Conservation (phyloP, 805 yeast genomes). For the Teunomyces cretensis region DNA sequence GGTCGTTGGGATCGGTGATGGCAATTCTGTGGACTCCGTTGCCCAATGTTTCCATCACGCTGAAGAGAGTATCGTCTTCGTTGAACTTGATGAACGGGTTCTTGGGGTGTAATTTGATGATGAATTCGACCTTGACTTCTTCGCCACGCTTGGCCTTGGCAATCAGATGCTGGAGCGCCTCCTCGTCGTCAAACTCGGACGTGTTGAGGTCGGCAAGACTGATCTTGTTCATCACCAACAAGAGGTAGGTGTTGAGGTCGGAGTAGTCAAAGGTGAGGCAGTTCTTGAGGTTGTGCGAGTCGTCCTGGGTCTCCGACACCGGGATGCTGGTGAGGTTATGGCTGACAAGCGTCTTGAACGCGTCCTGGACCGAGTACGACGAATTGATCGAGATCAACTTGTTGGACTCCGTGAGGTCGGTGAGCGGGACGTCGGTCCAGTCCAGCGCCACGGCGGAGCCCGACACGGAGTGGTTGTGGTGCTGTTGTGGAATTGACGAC, state of each 20-base stretch:
- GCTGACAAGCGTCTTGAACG: slow-evolving; percentile 73
- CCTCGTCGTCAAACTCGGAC: slow-evolving; percentile 22
- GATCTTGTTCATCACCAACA: slow-evolving; percentile 78
- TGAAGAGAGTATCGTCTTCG: slow-evolving; percentile 63
- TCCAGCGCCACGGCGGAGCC: slow-evolving; percentile 33
- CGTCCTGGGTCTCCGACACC: slow-evolving; percentile 49
- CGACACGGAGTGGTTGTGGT: not conserved
- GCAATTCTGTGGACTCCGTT: slow-evolving; percentile 95
- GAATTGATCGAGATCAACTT: slow-evolving; percentile 71
- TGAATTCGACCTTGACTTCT: slow-evolving; percentile 89
- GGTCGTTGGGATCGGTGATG: slow-evolving; percentile 54
- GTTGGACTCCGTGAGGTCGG: slow-evolving; percentile 75
- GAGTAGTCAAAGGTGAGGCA: slow-evolving; percentile 89
- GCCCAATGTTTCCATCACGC: slow-evolving; percentile 86
- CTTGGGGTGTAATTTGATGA: slow-evolving; percentile 79
- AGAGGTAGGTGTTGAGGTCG: slow-evolving; percentile 82
- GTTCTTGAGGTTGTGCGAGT: slow-evolving; percentile 51
- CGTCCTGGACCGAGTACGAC: slow-evolving; percentile 75
- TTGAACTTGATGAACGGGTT: slow-evolving; percentile 82
- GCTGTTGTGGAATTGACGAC: slow-evolving; percentile 8
- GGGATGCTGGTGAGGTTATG: slow-evolving; percentile 86
- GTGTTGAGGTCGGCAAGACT: slow-evolving; percentile 35
- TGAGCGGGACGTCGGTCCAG: slow-evolving; percentile 72
- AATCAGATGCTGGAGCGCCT: slow-evolving; percentile 40
- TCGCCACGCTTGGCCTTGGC: slow-evolving; percentile 78